Conservation (phyloP, 805 yeast genomes). For the Wickerhamomyces xylosicus region DNA sequence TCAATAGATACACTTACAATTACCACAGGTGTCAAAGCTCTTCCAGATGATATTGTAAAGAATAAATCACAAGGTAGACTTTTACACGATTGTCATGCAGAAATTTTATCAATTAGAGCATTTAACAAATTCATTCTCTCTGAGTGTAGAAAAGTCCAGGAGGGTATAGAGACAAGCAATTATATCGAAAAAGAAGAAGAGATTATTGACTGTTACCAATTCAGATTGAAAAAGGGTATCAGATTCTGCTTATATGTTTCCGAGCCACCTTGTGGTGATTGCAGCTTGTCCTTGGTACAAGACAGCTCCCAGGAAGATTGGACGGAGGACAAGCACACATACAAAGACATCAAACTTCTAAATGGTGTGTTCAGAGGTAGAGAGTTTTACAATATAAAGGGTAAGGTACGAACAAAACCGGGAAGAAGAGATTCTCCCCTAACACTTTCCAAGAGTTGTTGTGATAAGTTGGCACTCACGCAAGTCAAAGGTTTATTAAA, state of each 20-base stretch:
- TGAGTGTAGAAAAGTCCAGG: constrained; percentile 7
- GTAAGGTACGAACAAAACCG: constrained; percentile 83
- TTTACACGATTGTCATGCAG: constrained; percentile 90
- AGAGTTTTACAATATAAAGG: constrained; percentile 40
- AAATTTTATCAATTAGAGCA: constrained; percentile 59
- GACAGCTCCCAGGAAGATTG: constrained; percentile 20
- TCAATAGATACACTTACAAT: constrained; percentile 32
- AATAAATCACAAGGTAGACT: constrained; percentile 42
- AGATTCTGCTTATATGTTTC: constrained; percentile 53
- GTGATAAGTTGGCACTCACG: constrained; percentile 66
- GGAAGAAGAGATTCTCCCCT: constrained; percentile 74
- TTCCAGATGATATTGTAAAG: constrained; percentile 41
- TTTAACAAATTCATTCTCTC: constrained; percentile 35
- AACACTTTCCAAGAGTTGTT: constrained; percentile 75
- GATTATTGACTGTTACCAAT: constrained; percentile 10
- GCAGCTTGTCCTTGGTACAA: constrained; percentile 43
- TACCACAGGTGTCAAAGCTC: constrained; percentile 77
- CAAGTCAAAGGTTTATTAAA: constrained; percentile 51
- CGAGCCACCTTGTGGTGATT: constrained; percentile 88
- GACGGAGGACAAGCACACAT: constrained; percentile 3
- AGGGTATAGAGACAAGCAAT: constrained; percentile 6
- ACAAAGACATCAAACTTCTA: constrained; percentile 3
- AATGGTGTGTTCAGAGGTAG: constrained; percentile 47
- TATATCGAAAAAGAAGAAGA: constrained; percentile 2
- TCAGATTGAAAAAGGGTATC: constrained; percentile 24